Evolutionary conservation across 2,329 filamentous ascomycete genomes (phyloP).

Genomic region (Aspergillus sp.): DNA sequence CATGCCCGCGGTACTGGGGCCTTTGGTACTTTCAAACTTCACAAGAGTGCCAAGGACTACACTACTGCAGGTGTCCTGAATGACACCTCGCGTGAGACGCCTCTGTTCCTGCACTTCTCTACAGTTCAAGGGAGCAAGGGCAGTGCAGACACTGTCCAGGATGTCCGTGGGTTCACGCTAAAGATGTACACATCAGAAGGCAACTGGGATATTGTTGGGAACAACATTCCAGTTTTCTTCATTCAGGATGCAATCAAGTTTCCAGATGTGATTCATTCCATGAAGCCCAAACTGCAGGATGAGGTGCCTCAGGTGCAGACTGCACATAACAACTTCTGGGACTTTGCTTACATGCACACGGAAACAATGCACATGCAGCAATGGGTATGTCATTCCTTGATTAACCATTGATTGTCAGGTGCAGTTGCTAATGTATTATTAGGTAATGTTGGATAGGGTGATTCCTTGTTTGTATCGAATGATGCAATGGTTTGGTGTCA

Average conservation of each 20-base stretch:
- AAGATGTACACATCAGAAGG: conserved; percentile 73
- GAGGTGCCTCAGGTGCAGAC: conserved; percentile 44
- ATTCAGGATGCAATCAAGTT: conserved; percentile 37
- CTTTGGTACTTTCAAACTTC: conserved; percentile 59
- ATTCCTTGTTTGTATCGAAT: conserved; percentile 29
- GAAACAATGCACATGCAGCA: conserved; percentile 28
- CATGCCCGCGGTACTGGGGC: conserved; percentile 58
- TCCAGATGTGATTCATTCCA: conserved; percentile 34
- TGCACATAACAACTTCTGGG: conserved; percentile 46
- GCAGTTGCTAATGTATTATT: conserved; percentile 3
- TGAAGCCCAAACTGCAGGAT: conserved; percentile 34
- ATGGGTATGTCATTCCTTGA: conserved; percentile 15
- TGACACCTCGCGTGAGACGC: conserved; percentile 58
- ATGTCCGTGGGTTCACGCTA: conserved; percentile 70
- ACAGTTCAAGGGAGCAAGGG: conserved; percentile 68
- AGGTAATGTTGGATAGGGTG: conserved; percentile 30
- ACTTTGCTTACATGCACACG: conserved; percentile 27
- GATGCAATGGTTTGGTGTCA: conserved; percentile 32
- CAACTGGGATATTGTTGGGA: conserved; percentile 51
- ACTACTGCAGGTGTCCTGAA: conserved; percentile 57
- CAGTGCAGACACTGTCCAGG: conserved; percentile 72
- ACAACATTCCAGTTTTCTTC: conserved; percentile 36
- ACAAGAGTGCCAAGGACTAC: conserved; percentile 55
- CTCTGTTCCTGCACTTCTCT: conserved; percentile 65
- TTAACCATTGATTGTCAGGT: neutral